Base-by-base conservation (phyloP, 2,329 filamentous ascomycete species). In the Nemania serpens region DNA sequence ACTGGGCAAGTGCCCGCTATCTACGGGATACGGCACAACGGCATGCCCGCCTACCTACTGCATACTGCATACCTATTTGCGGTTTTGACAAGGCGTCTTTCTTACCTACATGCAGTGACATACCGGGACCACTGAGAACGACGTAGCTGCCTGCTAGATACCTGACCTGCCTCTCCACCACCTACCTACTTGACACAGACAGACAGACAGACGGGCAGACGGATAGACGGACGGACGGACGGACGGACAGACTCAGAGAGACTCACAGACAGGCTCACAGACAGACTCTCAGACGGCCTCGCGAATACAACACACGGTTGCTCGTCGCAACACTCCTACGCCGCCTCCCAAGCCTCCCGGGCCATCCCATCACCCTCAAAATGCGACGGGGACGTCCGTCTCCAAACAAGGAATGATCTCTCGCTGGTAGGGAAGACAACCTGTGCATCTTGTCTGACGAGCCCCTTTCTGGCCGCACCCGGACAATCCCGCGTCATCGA, bases 311-410 rank as follows among this genome's bases (percentile, higher is more conserved):
- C 25, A 43, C 54, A 50, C 45, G 45, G 36, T 41, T 17, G 43
- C 54, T 50, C 45, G 37, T 34, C 47, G 20, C 36, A 22, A 9
- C 18, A 54, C 33, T 33, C 29, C 11, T n/a, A 41, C n/a, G 15
- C 37, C 42, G 49, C 42, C 48, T 20, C 45, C 54, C 13, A 57
- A n/a, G 11, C 15, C 36, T 3, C 36, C 36, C 36, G 36, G 36
- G 15, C 36, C 36, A n/a, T 5, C 36, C 11, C 11, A 29, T 29
- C 25, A 29, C 4, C 22, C 45, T 58, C 62, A 64, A 64, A 49
- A 64, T 64, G 62, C 59, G 48, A 62, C 62, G n/a, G 29, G 62
- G 46, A 53, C 53, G 48, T 22, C 46, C 53, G n/a, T 41, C 42
- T 48, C 55, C 42, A n/a, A 58, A 48, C 63, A 61, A 65, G 60